Evolutionary conservation across 768 basidiomycete genomes (phyloP).

Genomic region (Lactifluus rugatus): DNA sequence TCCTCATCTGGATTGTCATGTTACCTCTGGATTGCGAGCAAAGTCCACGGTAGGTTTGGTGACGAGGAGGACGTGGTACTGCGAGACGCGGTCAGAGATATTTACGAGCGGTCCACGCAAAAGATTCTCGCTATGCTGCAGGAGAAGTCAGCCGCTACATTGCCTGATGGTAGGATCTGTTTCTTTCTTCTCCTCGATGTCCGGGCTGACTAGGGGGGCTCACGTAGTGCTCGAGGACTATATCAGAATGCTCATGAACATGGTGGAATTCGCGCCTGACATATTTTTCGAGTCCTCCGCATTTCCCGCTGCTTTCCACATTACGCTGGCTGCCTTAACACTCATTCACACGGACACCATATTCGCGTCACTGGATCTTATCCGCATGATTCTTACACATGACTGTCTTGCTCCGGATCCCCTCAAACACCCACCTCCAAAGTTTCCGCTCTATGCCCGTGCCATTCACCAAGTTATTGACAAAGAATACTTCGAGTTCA

Average conservation of each 20-base stretch:
- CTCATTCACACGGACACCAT: slow-evolving; percentile 76
- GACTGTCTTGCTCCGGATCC: slow-evolving; percentile 47
- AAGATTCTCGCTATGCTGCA: slow-evolving; percentile 62
- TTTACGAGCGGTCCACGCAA: slow-evolving; percentile 69
- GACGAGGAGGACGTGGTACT: slow-evolving; percentile 49
- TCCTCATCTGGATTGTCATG: slow-evolving; percentile 73
- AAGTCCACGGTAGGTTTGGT: slow-evolving; percentile 71
- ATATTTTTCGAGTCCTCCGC: slow-evolving; percentile 69
- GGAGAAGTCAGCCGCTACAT: slow-evolving; percentile 53
- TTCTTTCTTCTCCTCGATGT: not conserved
- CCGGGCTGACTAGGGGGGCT: not conserved
- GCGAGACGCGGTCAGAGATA: slow-evolving; percentile 44
- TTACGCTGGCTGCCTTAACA: slow-evolving; percentile 67
- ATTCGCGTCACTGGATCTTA: slow-evolving; percentile 72
- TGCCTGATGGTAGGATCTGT: slow-evolving; percentile 73
- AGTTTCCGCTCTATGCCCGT: slow-evolving; percentile 50
- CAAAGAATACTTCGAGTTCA: slow-evolving; percentile 63
- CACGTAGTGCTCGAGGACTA: slow-evolving; percentile 90
- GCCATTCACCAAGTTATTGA: slow-evolving; percentile 53
- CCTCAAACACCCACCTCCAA: slow-evolving; percentile 40
- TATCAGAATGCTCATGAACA: slow-evolving; percentile 63
- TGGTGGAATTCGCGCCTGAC: slow-evolving; percentile 60
- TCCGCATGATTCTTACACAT: slow-evolving; percentile 67
- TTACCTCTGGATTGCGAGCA: slow-evolving; percentile 92
- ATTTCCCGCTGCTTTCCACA: slow-evolving; percentile 70